Base-by-base conservation (phyloP, 2,329 filamentous ascomycete genomes). In the Endothia cerciana region DNA sequence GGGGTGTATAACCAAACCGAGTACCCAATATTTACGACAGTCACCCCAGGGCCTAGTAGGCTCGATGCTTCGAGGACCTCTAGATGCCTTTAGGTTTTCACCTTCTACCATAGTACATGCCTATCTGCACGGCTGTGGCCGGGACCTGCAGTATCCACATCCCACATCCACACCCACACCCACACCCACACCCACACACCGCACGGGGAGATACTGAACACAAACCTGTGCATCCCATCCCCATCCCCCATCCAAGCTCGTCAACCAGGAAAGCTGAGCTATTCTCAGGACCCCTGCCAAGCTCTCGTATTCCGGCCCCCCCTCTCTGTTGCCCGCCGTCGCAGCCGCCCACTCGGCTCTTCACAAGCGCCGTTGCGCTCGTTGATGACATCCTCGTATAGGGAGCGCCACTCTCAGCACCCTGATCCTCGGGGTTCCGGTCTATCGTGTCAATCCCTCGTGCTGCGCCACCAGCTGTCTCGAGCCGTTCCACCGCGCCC, bases 381-480 rank as follows among this genome's bases (percentile, higher is more conserved):
- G 13, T 7, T 45, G 22, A 25, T 45, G 40, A 30, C 57, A 43
- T 30, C 41, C 57, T 47, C 57, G 41, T 60, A 43, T 60, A 47
- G 22, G n/a, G n/a, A n/a, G 15, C 22, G 22, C 38, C 38, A 30
- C 36, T 43, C 22, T 25, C 41, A 36, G 19, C 19, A 40, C 28
- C 41, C 53, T 38, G 30, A 4, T 2, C 43, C 41, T 30, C 58
- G 41, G 57, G 19, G n/a, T 22, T 60, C 58, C 58, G 58, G 43
- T 49, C 41, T 36, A 41, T 60, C 58, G 58, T 41, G 43, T 36
- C 58, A 19, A 60, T 60, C 58, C 40, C 30, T 60, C 58, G 41
- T 47, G n/a, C 43, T 22, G 7, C 28, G 41, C 38, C 25, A 43
- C 25, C 10, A 41, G n/a, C n/a, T n/a, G n/a, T n/a, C 55, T 40